These are phyloP conservation scores for Vanrija pseudolonga DNA, from an alignment of 1,284 basidiomycete species.

Conservation along the genomic window DNA sequence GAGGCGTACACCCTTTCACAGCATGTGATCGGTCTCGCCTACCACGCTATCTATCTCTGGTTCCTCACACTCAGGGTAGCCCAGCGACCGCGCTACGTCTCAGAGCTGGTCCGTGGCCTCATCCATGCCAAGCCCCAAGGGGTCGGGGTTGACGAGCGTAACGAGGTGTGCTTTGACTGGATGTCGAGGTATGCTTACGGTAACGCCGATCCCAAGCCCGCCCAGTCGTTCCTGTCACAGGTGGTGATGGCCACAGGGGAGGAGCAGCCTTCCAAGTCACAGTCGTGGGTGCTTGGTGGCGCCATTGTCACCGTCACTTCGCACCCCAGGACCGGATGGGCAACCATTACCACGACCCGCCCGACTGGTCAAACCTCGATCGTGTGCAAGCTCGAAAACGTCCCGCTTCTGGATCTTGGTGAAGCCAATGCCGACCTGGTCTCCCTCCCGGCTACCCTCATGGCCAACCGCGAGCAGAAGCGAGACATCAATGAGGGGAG, in stretches of 20 bases:
- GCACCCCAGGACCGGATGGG: slow-evolving; percentile 76
- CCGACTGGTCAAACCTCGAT: slow-evolving; percentile 83
- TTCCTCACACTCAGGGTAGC: slow-evolving; percentile 85
- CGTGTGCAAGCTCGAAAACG: slow-evolving; percentile 86
- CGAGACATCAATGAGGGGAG: slow-evolving; percentile 7
- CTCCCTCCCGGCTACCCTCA: slow-evolving; percentile 65
- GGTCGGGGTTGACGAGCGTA: slow-evolving; percentile 74
- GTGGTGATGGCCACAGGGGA: slow-evolving; percentile 48
- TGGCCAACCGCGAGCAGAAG: slow-evolving; percentile 61
- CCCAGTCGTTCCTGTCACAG: slow-evolving; percentile 72
- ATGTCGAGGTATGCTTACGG: slow-evolving; percentile 91
- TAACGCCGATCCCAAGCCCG: slow-evolving; percentile 86
- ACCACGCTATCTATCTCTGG: slow-evolving; percentile 92
- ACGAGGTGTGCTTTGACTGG: slow-evolving; percentile 98
- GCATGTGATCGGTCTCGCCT: slow-evolving; percentile 90
- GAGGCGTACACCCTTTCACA: slow-evolving; percentile 85
- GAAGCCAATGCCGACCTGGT: slow-evolving; percentile 72
- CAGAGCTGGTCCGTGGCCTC: slow-evolving; percentile 82
- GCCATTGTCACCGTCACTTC: slow-evolving; percentile 79
- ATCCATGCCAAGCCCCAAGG: slow-evolving; percentile 81
- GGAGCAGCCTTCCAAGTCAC: slow-evolving; percentile 43
- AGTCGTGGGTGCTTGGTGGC: slow-evolving; percentile 85
- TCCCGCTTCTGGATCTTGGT: slow-evolving; percentile 74
- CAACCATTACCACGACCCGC: slow-evolving; percentile 78
- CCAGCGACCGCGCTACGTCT: slow-evolving; percentile 76